Evolutionary conservation across 2,329 filamentous ascomycete species (phyloP), one percentile per base, ranked within the genome.

Genomic region (Thielaviopsis punctulata): DNA sequence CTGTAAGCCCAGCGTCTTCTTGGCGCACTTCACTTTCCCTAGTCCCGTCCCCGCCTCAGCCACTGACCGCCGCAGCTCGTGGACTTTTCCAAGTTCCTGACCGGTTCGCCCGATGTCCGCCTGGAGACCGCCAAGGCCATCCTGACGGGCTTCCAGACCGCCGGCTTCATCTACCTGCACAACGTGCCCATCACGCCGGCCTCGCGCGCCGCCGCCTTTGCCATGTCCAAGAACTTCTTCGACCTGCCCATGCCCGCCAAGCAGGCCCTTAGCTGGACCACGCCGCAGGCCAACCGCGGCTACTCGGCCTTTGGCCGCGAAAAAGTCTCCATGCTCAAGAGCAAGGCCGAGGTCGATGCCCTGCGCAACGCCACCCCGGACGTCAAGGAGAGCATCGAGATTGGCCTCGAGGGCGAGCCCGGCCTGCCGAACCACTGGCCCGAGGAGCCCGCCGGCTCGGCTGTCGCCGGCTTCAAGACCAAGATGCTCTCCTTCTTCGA

Each of bases 161-260:
- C 88, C 2, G 89, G 89, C 53, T 95, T 95, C 70, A 77, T 95
- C 62, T 95, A 95, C 66, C 77, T 94, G 39, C 81, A 81, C 59
- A 85, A 90, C 65, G 81, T 90, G 58, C 77, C 83, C 41, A 82
- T 95, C 55, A 66, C 79, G 0, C 60, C 75, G 3, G 67, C 74
- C 8, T 72, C 73, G 9, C 68, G 87, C 12, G 64, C 73, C 55
- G 65, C 73, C 53, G 74, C 82, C 55, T 93, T 92, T 63, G 63
- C 69, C 56, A 72, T 73, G 53, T 88, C 84, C 4, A 79, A 80
- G 48, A 68, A 70, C 56, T 89, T 90, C 71, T 92, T 92, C 65
- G 65, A 67, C 13, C 77, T 83, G 51, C 69, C 80, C 2, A 62
- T 70, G 46, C 69, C 71, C 8, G 70, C 78, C 57, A 92, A 90